Conservation (phyloP, 2,329 filamentous ascomycete species). For the Aquanectria penicillioides region DNA sequence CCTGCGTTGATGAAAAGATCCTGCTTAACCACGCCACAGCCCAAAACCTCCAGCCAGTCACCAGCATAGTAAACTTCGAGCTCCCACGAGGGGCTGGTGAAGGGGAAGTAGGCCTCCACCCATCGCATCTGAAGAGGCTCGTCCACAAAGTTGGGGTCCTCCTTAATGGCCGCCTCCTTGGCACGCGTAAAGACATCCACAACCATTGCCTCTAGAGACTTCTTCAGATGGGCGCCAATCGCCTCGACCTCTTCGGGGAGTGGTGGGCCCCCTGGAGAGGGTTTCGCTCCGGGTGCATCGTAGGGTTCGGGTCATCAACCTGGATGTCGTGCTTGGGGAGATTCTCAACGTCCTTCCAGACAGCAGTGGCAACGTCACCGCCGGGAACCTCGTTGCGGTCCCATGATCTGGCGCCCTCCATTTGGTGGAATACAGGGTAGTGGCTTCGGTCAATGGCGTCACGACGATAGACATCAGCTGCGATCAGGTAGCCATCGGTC, state of each 20-base stretch:
- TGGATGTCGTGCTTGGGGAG: slow-evolving; percentile 79
- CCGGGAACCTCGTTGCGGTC: slow-evolving; percentile 70
- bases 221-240: slow-evolving; percentile 85
- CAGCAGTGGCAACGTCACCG: slow-evolving; percentile 69
- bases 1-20: slow-evolving; percentile 81
- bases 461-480: slow-evolving; percentile 92
- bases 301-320: slow-evolving; percentile 86
- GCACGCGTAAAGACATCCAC: slow-evolving; percentile 88
- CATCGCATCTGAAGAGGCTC: slow-evolving; percentile 89
- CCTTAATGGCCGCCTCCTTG: slow-evolving; percentile 68
- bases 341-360: slow-evolving; percentile 75
- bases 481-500: slow-evolving; percentile 86
- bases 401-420: slow-evolving; percentile 95
- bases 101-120: slow-evolving; percentile 98
- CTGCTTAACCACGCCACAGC: slow-evolving; percentile 91
- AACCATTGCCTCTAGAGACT: slow-evolving; percentile 88
- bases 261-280: slow-evolving; percentile 81
- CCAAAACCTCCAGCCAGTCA: slow-evolving; percentile 95
- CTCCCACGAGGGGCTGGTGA: slow-evolving; percentile 95
- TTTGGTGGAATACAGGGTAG: slow-evolving; percentile 98
- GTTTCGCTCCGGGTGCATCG: slow-evolving; percentile 81
- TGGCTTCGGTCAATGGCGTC: slow-evolving; percentile 96
- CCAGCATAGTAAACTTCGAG: slow-evolving; percentile 94
- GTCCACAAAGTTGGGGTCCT: slow-evolving; percentile 60
- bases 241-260: slow-evolving; percentile 81